phyloP scores from a whole-genome alignment of 495 filamentous ascomycete genomes.

The Arthonia radiata region DNA sequence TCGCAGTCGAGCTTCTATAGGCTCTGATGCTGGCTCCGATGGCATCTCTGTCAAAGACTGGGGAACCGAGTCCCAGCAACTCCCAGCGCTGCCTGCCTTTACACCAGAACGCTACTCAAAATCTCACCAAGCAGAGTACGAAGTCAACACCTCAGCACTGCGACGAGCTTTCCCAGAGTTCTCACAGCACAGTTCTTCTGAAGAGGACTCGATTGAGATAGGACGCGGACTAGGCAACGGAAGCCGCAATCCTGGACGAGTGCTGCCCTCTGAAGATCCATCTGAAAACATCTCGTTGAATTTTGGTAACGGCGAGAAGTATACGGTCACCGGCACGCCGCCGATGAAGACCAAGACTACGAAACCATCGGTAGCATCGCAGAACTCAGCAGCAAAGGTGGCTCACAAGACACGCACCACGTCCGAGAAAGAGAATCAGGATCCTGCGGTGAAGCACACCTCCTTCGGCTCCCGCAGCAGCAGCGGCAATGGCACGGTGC shows the following conservation, averaged over 20 bases:
- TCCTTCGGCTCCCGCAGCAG: slow-evolving; percentile 2
- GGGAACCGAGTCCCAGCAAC: too few species aligned
- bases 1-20: too few species aligned
- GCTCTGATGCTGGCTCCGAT: too few species aligned
- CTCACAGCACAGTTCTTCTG: slow-evolving; percentile 5
- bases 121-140: slow-evolving; percentile 3
- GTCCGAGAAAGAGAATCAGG: slow-evolving; percentile 2
- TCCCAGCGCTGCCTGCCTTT: too few species aligned
- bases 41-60: too few species aligned
- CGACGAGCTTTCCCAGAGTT: slow-evolving; percentile 10
- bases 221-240: slow-evolving; percentile 12
- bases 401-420: slow-evolving; percentile 10
- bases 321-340: slow-evolving; percentile 12
- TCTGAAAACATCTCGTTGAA: slow-evolving; percentile 7
- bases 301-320: slow-evolving; percentile 9
- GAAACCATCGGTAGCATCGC: slow-evolving; percentile 6
- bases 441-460: slow-evolving; percentile 1
- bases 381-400: slow-evolving; percentile 9
- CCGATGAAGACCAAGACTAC: slow-evolving; percentile 5
- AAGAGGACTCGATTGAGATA: slow-evolving; percentile 11
- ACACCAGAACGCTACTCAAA: background rate
- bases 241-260: slow-evolving; percentile 7
- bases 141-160: slow-evolving; percentile 8
- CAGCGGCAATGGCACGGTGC: slow-evolving; percentile 2
- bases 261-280: slow-evolving; percentile 1